phyloP scores from a whole-genome alignment of 2,329 filamentous ascomycete species.

The Sclerotinia borealis region DNA sequence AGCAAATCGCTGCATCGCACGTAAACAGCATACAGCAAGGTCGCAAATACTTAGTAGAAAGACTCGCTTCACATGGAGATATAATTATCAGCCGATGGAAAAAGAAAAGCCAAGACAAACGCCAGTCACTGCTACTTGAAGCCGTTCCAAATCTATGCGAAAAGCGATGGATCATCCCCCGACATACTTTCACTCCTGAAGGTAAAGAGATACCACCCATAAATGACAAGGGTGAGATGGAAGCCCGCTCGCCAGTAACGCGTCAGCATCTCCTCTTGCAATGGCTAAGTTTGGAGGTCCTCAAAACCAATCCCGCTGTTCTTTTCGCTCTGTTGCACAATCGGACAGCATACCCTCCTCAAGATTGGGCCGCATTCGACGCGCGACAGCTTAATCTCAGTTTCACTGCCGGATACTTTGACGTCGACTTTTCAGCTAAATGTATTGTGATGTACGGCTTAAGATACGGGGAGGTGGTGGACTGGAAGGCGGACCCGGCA shows the following conservation, averaged over 20 bases:
- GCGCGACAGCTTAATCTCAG: neutral
- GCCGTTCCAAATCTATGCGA: neutral
- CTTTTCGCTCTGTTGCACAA: neutral
- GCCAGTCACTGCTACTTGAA: neutral
- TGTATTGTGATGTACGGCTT: slow-evolving; percentile 11
- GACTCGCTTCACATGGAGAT: neutral
- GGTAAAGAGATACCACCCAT: neutral
- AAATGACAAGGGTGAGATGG: neutral
- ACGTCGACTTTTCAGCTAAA: neutral
- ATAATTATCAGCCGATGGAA: slow-evolving; percentile 4
- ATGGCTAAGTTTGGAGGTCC: neutral
- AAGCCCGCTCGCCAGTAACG: neutral
- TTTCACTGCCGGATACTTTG: neutral
- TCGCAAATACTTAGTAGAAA: neutral
- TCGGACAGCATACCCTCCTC: neutral
- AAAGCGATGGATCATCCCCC: neutral
- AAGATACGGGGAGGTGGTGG: slow-evolving; percentile 6
- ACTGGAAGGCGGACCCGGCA: neutral
- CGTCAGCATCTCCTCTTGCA: neutral
- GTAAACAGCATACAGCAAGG: neutral
- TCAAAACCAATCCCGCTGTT: neutral
- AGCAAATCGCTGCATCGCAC: neutral
- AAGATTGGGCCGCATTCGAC: neutral
- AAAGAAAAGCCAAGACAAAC: neutral
- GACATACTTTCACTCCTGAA: neutral